These are phyloP conservation scores for Purshia tridentata DNA, from an alignment of 306 rosid species.

Conservation along the genomic window DNA sequence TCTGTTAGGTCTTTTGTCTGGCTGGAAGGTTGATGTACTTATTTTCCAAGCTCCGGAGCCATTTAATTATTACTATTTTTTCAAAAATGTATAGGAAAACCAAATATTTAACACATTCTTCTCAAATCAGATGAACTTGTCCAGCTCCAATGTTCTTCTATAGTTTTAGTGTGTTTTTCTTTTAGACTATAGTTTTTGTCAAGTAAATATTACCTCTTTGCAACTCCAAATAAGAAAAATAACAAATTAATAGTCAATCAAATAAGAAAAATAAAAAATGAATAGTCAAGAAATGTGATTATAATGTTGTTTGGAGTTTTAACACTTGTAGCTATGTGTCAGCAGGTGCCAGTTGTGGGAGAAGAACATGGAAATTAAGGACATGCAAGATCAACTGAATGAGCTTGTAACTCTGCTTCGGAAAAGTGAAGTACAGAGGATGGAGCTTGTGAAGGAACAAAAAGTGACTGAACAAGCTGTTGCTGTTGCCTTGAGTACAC, in stretches of 20 bases:
- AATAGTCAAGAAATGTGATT: not conserved
- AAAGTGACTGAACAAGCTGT: slow-evolving; percentile 48
- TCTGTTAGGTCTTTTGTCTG: not conserved
- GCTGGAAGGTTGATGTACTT: not conserved
- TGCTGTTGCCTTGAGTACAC: slow-evolving; percentile 43
- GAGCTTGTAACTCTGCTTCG: slow-evolving; percentile 54
- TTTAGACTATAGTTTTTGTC: not conserved
- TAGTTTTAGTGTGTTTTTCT: slow-evolving; percentile 4
- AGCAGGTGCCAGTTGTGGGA: slow-evolving; percentile 73
- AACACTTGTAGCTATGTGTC: slow-evolving; percentile 30
- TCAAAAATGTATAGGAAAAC: not conserved
- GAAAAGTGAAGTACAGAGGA: slow-evolving; percentile 63
- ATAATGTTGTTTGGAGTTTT: slow-evolving; percentile 6
- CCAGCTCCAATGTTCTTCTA: not conserved
- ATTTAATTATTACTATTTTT: not conserved
- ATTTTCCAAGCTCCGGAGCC: not conserved
- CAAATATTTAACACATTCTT: slow-evolving; percentile 14
- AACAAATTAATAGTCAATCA: not conserved
- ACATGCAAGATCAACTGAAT: slow-evolving; percentile 66
- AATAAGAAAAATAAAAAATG: not conserved
- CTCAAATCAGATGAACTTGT: not conserved
- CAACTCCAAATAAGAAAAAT: slow-evolving; percentile 2
- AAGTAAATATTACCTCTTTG: not conserved
- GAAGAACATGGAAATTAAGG: slow-evolving; percentile 65
- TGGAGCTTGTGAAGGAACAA: slow-evolving; percentile 62